A percentile compares a stretch with the other conserved stretches of the same genome.
These are phyloP conservation scores for Puccinia coronata DNA, from an alignment of 1,284 basidiomycete species.

Conservation along the genomic window DNA sequence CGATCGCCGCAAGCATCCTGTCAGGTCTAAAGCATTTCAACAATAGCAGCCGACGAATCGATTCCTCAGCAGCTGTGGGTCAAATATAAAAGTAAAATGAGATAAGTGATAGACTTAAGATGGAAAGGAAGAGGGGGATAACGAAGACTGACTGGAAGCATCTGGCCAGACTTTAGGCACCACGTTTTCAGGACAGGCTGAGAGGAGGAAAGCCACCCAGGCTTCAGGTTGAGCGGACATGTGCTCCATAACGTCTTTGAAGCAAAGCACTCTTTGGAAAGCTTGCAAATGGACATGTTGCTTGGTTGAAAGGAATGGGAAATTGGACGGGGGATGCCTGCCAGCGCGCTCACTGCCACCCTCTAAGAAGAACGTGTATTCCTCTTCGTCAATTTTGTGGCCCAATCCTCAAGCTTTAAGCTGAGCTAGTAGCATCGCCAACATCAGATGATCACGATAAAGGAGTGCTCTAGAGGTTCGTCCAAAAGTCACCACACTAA, in stretches of 20 bases:
- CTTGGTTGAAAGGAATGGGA: slow-evolving; percentile 61
- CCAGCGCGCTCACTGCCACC: slow-evolving; percentile 64
- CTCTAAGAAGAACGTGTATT: slow-evolving; percentile 86
- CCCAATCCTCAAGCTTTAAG: slow-evolving; percentile 79
- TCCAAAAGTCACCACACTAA: slow-evolving; percentile 82
- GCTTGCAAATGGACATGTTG: slow-evolving; percentile 66
- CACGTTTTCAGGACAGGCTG: slow-evolving; percentile 69
- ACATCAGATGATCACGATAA: slow-evolving; percentile 86
- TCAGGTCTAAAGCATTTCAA: slow-evolving; percentile 89
- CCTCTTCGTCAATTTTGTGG: slow-evolving; percentile 69
- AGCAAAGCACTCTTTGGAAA: slow-evolving; percentile 63
- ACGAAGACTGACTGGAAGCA: slow-evolving; percentile 54
- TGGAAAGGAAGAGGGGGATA: slow-evolving; percentile 12
- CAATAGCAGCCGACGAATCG: slow-evolving; percentile 73
- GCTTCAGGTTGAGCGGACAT: slow-evolving; percentile 67
- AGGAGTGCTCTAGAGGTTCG: slow-evolving; percentile 87
- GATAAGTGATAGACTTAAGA: neutral
- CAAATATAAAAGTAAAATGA: neutral
- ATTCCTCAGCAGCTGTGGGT: slow-evolving; percentile 68
- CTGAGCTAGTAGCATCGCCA: slow-evolving; percentile 85
- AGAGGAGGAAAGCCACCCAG: slow-evolving; percentile 77
- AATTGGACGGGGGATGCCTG: slow-evolving; percentile 5
- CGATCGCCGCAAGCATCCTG: slow-evolving; percentile 77
- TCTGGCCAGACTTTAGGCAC: slow-evolving; percentile 71
- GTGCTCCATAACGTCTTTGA: slow-evolving; percentile 74